Evolutionary conservation across 2,329 filamentous ascomycete species (phyloP).

Genomic region (Sphaceloma murrayae): DNA sequence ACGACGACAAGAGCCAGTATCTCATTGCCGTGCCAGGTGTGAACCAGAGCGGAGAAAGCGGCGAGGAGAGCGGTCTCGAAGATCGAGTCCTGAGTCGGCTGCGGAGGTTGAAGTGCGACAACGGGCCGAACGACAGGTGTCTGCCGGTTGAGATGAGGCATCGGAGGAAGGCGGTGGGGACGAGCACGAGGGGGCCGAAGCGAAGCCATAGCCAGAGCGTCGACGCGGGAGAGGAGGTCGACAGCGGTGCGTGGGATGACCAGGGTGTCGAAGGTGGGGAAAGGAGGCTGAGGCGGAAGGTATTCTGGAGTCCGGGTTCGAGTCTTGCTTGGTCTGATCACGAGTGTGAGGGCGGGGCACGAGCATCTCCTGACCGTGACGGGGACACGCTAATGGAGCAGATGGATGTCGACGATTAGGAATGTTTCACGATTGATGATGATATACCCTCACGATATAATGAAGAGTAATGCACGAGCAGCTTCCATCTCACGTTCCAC

Average conservation of each 20-base stretch:
- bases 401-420: slow-evolving; percentile 5
- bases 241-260: slow-evolving; percentile 15
- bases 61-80: neutral
- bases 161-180: neutral
- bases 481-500: too few relatives aligned
- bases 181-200: neutral
- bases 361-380: too few relatives aligned
- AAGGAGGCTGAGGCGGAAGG: slow-evolving; percentile 1
- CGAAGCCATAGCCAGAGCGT: neutral
- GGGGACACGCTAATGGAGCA: too few relatives aligned
- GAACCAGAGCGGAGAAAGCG: neutral
- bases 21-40: neutral
- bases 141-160: neutral
- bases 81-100: neutral
- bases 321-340: neutral
- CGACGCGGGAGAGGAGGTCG: neutral
- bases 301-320: neutral
- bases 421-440: slow-evolving; percentile 6
- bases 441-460: neutral
- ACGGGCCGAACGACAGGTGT: neutral
- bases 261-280: slow-evolving; percentile 20
- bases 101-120: neutral
- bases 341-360: too few relatives aligned
- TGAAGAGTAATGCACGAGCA: too few relatives aligned
- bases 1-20: neutral